Percentiles rank a stretch among this genome's conserved stretches.
These are phyloP conservation scores for Penicillium hordei DNA, from an alignment of 2,329 filamentous ascomycete species.

Conservation along the genomic window DNA sequence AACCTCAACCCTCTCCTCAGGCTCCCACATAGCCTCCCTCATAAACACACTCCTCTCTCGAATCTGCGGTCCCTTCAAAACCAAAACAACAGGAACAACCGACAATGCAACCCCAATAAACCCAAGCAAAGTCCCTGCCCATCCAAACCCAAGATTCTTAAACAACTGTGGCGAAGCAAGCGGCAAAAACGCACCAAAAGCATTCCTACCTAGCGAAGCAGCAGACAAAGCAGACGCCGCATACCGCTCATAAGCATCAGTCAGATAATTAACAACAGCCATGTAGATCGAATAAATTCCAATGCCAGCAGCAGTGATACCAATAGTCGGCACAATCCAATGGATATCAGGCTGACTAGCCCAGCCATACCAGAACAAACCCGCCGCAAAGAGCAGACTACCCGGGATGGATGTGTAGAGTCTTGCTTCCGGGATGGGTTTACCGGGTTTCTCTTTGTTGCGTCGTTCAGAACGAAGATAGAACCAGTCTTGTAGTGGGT, in stretches of 20 bases:
- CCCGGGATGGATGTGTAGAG: slow-evolving; percentile 46
- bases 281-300: slow-evolving; percentile 49
- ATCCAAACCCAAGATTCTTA: slow-evolving; percentile 42
- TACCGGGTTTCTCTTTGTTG: slow-evolving; percentile 39
- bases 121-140: slow-evolving; percentile 47
- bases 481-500: slow-evolving; percentile 40
- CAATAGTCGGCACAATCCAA: slow-evolving; percentile 38
- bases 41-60: slow-evolving; percentile 32
- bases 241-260: slow-evolving; percentile 51
- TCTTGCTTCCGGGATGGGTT: slow-evolving; percentile 45
- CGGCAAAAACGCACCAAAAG: slow-evolving; percentile 49
- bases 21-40: slow-evolving; percentile 26
- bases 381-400: slow-evolving; percentile 37
- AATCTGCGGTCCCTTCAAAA: slow-evolving; percentile 45
- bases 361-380: slow-evolving; percentile 43
- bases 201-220: slow-evolving; percentile 47
- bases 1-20: slow-evolving; percentile 15
- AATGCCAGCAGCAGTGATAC: slow-evolving; percentile 39
- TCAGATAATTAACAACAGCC: slow-evolving; percentile 51
- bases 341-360: slow-evolving; percentile 27
- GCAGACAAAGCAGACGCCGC: slow-evolving; percentile 50
- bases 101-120: slow-evolving; percentile 44
- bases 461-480: slow-evolving; percentile 24
- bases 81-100: slow-evolving; percentile 43
- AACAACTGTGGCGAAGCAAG: slow-evolving; percentile 47